Evolutionary conservation across 495 filamentous ascomycete genomes (phyloP).

Genomic region (Tuber borchii): DNA sequence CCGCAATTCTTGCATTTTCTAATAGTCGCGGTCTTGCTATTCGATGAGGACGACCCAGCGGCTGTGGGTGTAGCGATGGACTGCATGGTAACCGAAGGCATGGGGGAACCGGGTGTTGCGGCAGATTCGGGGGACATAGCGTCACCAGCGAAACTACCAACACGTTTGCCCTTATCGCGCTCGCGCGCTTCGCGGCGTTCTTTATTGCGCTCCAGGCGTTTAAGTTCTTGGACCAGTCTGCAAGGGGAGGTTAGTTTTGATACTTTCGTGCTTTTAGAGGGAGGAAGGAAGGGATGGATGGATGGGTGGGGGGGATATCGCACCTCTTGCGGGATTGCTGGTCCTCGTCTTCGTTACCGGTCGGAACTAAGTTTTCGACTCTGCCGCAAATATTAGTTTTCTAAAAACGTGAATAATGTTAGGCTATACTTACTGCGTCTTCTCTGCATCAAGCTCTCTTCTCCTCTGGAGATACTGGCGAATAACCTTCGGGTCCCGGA

Average conservation of each 20-base stretch:
- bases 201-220: slow-evolving; percentile 78
- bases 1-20: slow-evolving; percentile 97
- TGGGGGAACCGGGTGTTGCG: slow-evolving; percentile 37
- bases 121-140: slow-evolving; percentile 37
- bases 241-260: neutral
- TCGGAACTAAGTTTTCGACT: slow-evolving; percentile 58
- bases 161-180: slow-evolving; percentile 53
- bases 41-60: slow-evolving; percentile 18
- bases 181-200: slow-evolving; percentile 86
- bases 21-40: slow-evolving; percentile 57
- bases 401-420: slow-evolving; percentile 13
- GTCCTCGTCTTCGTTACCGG: slow-evolving; percentile 68
- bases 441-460: slow-evolving; percentile 54
- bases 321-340: slow-evolving; percentile 52
- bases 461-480: slow-evolving; percentile 52
- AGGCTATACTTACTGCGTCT: slow-evolving; percentile 54
- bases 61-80: slow-evolving; percentile 30
- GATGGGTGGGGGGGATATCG: neutral
- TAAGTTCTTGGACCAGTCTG: slow-evolving; percentile 65
- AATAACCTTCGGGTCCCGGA: slow-evolving; percentile 44
- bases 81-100: neutral
- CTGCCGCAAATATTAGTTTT: slow-evolving; percentile 41
- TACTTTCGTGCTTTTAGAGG: neutral
- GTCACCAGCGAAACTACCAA: slow-evolving; percentile 50
- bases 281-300: neutral